phyloP scores from a whole-genome alignment of 2,329 filamentous ascomycete species.

The Plectosphaerella plurivora region DNA sequence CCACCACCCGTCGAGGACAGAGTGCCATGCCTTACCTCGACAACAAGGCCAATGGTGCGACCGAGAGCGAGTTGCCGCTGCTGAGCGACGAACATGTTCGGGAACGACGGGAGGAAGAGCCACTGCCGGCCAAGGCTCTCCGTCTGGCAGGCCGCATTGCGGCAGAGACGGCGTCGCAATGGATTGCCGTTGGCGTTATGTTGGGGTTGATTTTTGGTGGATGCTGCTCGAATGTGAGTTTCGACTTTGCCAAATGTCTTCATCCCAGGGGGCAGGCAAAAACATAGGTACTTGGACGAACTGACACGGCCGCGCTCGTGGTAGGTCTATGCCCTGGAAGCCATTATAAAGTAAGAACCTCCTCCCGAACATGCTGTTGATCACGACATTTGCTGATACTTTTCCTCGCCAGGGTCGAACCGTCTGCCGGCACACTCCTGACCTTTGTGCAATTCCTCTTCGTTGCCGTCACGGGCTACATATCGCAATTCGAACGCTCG shows the following conservation, averaged over 20 bases:
- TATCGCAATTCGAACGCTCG: conserved; percentile 66
- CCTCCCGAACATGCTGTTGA: conserved; percentile 4
- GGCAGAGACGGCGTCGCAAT: conserved; percentile 56
- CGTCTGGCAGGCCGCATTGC: conserved; percentile 41
- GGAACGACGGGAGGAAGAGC: neutral
- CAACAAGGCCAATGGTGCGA: neutral
- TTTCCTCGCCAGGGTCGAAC: conserved; percentile 60
- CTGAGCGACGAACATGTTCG: neutral
- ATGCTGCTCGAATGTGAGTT: conserved; percentile 82
- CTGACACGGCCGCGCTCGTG: conserved; percentile 9
- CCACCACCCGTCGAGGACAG: neutral
- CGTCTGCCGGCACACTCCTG: conserved; percentile 72
- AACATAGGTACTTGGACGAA: neutral
- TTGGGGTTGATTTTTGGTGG: conserved; percentile 88
- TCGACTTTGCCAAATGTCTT: neutral
- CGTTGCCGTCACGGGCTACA: conserved; percentile 72
- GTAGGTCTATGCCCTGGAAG: conserved; percentile 92
- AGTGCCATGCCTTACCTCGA: neutral
- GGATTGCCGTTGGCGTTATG: conserved; percentile 63
- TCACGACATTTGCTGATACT: conserved; percentile 12
- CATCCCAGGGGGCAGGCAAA: neutral
- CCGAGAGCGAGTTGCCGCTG: neutral
- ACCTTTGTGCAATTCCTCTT: conserved; percentile 89
- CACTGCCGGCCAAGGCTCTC: neutral
- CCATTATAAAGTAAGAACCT: conserved; percentile 78